Percentiles rank a stretch among this genome's conserved stretches.
Conservation (phyloP, 108 stramenopile genomes). For the Nannochloropsis salina region DNA sequence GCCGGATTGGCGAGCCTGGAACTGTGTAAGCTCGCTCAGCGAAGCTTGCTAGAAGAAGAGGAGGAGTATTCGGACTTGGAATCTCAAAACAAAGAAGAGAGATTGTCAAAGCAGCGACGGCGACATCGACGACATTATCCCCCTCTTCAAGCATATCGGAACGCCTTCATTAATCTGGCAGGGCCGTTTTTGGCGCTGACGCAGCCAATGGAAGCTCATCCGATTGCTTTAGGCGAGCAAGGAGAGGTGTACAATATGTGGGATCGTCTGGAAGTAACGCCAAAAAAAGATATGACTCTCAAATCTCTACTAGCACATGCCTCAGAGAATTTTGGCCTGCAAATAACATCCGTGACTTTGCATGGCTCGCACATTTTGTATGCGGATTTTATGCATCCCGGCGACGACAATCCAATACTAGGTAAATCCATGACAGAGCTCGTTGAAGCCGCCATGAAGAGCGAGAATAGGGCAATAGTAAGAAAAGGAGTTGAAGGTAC, state of each 20-base stretch:
- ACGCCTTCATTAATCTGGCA: conserved; percentile 53
- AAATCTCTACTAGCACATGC: conserved; percentile 25
- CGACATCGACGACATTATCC: conserved; percentile 20
- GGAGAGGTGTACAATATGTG: conserved; percentile 41
- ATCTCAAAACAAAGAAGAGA: background rate
- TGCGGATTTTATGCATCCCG: conserved; percentile 39
- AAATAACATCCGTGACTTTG: background rate
- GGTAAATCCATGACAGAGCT: conserved; percentile 28
- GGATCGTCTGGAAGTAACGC: conserved; percentile 36
- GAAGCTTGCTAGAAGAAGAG: conserved; percentile 21
- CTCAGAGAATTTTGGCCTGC: background rate
- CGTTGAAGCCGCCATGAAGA: conserved; percentile 27
- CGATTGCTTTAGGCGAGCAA: background rate
- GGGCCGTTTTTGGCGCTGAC: conserved; percentile 51
- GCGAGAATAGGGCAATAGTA: background rate
- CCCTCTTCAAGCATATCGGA: conserved; percentile 40
- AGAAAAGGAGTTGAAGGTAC: background rate
- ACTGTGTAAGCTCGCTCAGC: conserved; percentile 43
- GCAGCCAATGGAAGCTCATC: conserved; percentile 49
- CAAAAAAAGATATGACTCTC: conserved; percentile 32
- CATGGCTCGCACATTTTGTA: conserved; percentile 32
- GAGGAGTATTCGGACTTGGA: conserved; percentile 27
- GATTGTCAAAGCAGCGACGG: background rate
- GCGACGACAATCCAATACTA: conserved; percentile 26
- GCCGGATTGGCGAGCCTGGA: conserved; percentile 48